Percentiles rank a stretch among this genome's conserved stretches.
These are phyloP conservation scores for Jackrogersella multiformis DNA, from an alignment of 495 filamentous ascomycete species.

Conservation along the genomic window DNA sequence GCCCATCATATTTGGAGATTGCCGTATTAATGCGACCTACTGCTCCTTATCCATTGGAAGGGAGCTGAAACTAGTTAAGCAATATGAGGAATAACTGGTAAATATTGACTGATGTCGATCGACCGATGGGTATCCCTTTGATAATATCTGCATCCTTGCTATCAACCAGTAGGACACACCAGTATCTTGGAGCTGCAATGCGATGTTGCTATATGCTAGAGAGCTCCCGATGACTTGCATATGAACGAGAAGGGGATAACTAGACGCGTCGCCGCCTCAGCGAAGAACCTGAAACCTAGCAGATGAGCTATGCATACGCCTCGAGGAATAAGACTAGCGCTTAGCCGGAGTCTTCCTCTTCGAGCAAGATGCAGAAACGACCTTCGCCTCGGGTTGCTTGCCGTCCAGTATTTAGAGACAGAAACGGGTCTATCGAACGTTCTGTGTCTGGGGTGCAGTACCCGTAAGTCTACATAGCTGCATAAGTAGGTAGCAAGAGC, in stretches of 20 bases:
- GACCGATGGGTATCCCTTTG: conserved; percentile 34
- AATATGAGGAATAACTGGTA: conserved; percentile 20
- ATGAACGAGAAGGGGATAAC: conserved; percentile 23
- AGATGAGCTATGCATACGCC: conserved; percentile 28
- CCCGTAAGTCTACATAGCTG: conserved; percentile 21
- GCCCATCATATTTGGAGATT: conserved; percentile 39
- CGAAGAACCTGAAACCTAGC: conserved; percentile 29
- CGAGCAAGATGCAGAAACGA: conserved; percentile 34
- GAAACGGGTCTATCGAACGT: conserved; percentile 19
- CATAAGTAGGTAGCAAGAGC: too few species aligned
- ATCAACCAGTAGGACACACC: conserved; percentile 20
- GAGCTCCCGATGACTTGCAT: conserved; percentile 44
- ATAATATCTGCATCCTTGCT: conserved; percentile 27
- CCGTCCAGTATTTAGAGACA: conserved; percentile 22
- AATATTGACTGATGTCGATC: conserved; percentile 35
- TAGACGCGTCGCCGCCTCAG: conserved; percentile 20
- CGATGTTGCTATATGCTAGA: conserved; percentile 25
- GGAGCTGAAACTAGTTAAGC: conserved; percentile 36
- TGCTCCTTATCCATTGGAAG: conserved; percentile 27
- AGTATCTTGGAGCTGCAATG: conserved; percentile 23
- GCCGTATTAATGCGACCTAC: conserved; percentile 39
- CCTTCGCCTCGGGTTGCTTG: conserved; percentile 31
- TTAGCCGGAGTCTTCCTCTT: conserved; percentile 31
- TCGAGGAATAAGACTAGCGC: conserved; percentile 18
- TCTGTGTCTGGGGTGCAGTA: conserved; percentile 29